Evolutionary conservation across 2,329 filamentous ascomycete species (phyloP).

Genomic region (Esteya vermicola): DNA sequence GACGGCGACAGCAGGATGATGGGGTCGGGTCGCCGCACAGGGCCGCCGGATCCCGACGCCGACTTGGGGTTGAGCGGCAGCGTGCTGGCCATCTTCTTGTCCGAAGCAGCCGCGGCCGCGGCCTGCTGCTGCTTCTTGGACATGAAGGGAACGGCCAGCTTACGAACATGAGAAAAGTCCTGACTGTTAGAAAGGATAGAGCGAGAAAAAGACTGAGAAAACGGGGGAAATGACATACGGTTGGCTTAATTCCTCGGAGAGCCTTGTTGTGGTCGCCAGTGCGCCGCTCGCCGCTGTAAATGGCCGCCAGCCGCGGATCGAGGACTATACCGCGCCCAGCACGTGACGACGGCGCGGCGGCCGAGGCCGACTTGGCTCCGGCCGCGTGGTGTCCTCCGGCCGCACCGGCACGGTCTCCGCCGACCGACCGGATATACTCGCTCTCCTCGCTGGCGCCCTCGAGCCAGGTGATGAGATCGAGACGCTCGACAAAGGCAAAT

Average conservation of each 20-base stretch:
- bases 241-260: constrained; percentile 74
- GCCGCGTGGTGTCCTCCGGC: constrained; percentile 14
- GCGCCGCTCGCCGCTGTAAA: constrained; percentile 81
- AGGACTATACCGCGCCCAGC: constrained; percentile 26
- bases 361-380: constrained; percentile 19
- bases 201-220: background rate
- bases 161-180: constrained; percentile 92
- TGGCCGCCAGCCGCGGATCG: constrained; percentile 71
- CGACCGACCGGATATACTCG: constrained; percentile 80
- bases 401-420: constrained; percentile 37
- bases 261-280: constrained; percentile 89
- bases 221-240: constrained; percentile 37
- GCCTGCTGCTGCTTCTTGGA: constrained; percentile 36
- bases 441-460: constrained; percentile 81
- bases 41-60: no score
- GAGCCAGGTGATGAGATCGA: constrained; percentile 88
- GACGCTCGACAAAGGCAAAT: constrained; percentile 76
- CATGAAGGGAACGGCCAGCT: constrained; percentile 67
- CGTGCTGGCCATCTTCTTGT: constrained; percentile 22
- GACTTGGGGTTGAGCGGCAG: constrained; percentile 38
- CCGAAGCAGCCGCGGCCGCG: constrained; percentile 16
- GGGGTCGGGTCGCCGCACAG: constrained; percentile 51
- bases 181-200: constrained; percentile 20
- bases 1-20: constrained; percentile 97
- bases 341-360: constrained; percentile 15